These are phyloP conservation scores for Tulasnella sp. DNA, from an alignment of 768 basidiomycete species.

Conservation along the genomic window DNA sequence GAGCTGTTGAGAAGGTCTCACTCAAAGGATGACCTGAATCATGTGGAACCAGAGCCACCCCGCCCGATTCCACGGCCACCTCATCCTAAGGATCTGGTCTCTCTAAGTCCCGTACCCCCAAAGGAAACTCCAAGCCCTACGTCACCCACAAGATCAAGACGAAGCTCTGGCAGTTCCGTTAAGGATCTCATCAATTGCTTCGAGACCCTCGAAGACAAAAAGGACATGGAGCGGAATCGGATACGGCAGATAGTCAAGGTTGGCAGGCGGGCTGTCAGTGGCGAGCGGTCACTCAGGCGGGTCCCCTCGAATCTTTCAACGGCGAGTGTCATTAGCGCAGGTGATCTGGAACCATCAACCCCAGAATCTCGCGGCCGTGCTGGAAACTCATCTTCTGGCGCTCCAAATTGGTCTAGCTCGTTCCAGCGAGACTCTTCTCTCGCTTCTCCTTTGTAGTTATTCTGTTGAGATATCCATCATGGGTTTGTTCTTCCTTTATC, in stretches of 20 bases:
- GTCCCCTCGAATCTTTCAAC: conserved; percentile 13
- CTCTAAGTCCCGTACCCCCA: conserved; percentile 12
- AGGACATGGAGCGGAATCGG: conserved; percentile 1
- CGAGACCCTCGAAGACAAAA: conserved; percentile 12
- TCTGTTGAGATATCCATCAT: no score
- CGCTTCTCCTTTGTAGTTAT: no score
- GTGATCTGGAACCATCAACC: background rate
- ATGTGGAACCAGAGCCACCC: conserved; percentile 14
- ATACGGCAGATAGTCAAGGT: background rate
- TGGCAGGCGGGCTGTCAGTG: background rate
- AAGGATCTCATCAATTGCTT: conserved; percentile 18
- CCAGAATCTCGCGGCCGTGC: no score
- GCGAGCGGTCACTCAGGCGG: background rate
- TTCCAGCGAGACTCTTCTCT: no score
- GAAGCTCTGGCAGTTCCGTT: conserved; percentile 18
- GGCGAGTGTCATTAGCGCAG: conserved; percentile 7
- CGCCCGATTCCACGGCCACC: background rate
- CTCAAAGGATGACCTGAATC: conserved; percentile 16
- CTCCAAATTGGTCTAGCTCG: no score
- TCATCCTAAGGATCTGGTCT: conserved; percentile 13
- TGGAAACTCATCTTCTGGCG: no score
- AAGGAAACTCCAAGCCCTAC: background rate
- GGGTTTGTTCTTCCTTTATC: no score
- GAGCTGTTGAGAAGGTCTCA: background rate
- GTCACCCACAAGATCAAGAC: conserved; percentile 6